Evolutionary conservation across 2,329 filamentous ascomycete genomes (phyloP).

Genomic region (Trichophyton equinum): DNA sequence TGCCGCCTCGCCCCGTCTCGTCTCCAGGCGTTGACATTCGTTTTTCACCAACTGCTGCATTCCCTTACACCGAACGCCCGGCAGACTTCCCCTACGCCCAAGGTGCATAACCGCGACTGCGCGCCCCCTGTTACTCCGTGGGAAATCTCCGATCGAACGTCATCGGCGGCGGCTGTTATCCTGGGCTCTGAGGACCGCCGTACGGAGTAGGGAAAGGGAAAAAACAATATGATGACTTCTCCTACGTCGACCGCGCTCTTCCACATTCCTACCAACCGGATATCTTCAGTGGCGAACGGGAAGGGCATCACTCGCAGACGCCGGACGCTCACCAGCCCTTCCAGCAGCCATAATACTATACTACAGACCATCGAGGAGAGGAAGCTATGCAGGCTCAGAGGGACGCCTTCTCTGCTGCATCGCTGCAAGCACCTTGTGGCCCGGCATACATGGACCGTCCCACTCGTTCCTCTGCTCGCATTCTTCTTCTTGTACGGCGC

Average conservation of each 20-base stretch:
- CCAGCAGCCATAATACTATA: not conserved
- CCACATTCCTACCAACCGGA: not conserved
- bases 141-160: not conserved
- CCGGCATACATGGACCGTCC: slow-evolving; percentile 51
- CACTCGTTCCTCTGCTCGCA: slow-evolving; percentile 54
- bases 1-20: not conserved
- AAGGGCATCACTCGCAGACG: not conserved
- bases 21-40: not conserved
- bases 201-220: not conserved
- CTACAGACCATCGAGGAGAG: not conserved
- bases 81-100: not conserved
- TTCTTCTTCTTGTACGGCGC: slow-evolving; percentile 59
- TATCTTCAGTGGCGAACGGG: not conserved
- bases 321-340: not conserved
- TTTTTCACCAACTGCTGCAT: not conserved
- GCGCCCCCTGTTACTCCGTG: no score
- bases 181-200: not conserved
- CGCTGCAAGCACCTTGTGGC: slow-evolving; percentile 32
- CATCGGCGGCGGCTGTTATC: not conserved
- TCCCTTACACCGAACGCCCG: not conserved
- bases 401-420: slow-evolving; percentile 30
- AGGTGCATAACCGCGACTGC: not conserved
- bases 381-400: slow-evolving; percentile 29
- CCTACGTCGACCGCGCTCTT: not conserved
- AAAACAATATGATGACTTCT: not conserved